phyloP scores from a whole-genome alignment of 2,329 filamentous ascomycete species.

The Ophiostoma australiae region DNA sequence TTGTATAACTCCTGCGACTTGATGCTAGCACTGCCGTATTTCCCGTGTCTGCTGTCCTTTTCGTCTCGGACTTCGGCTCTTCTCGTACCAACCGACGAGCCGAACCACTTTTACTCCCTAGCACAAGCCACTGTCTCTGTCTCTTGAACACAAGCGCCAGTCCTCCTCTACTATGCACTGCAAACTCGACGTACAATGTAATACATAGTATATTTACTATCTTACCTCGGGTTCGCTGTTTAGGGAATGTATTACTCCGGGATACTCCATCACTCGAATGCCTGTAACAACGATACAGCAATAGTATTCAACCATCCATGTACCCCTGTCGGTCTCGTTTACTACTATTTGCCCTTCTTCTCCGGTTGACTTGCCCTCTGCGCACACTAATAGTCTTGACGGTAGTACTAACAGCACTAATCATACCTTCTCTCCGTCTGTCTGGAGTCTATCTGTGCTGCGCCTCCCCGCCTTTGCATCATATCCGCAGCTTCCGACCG shows the following conservation, averaged over 20 bases:
- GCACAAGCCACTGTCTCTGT: not conserved
- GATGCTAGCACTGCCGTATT: not conserved
- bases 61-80: slow-evolving; percentile 15
- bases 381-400: not conserved
- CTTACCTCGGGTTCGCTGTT: not conserved
- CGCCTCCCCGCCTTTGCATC: slow-evolving; percentile 6
- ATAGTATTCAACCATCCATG: not conserved
- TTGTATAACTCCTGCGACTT: not conserved
- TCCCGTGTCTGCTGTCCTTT: not conserved
- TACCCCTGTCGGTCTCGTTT: not conserved
- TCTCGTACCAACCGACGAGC: slow-evolving; percentile 15
- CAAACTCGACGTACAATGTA: not conserved
- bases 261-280: not conserved
- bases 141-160: not conserved
- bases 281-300: not conserved
- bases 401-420: not conserved
- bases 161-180: not conserved
- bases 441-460: slow-evolving; percentile 1
- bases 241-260: not conserved
- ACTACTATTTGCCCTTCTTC: not conserved
- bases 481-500: slow-evolving; percentile 11
- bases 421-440: not conserved
- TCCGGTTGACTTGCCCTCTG: not conserved
- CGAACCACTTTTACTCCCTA: slow-evolving; percentile 15
- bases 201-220: no score